Percentiles rank a stretch among this genome's conserved stretches.
These are phyloP conservation scores for Breynia disticha DNA, from an alignment of 441 rosid species.

Conservation along the genomic window DNA sequence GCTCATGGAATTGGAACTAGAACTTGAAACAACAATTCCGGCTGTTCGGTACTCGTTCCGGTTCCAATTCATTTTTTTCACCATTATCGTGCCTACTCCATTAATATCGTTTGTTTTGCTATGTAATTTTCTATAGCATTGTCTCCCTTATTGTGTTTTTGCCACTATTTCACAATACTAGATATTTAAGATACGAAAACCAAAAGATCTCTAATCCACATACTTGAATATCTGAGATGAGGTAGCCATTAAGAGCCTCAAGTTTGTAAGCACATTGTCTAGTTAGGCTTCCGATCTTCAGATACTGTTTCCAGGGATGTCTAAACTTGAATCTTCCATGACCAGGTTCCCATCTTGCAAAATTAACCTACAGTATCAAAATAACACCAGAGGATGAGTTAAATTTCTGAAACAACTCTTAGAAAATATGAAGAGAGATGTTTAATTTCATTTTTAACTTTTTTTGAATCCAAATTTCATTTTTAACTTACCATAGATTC, in stretches of 20 bases:
- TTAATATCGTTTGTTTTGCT: too few species aligned
- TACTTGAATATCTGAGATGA: constrained; percentile 26
- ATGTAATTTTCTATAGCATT: too few species aligned
- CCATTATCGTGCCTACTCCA: too few species aligned
- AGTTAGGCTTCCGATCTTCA: constrained; percentile 31
- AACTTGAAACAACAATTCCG: too few species aligned
- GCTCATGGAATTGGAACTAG: too few species aligned
- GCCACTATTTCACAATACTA: neutral
- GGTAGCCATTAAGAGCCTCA: constrained; percentile 37
- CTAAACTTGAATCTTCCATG: constrained; percentile 56
- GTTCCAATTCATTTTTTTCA: too few species aligned
- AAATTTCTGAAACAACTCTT: neutral
- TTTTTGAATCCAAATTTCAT: neutral
- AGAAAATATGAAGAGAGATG: neutral
- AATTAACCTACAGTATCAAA: constrained; percentile 37
- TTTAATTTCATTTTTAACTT: too few species aligned
- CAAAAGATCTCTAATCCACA: neutral
- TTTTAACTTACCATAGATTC: constrained; percentile 46
- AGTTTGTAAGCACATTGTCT: constrained; percentile 39
- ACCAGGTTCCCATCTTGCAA: constrained; percentile 72
- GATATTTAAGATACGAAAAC: too few species aligned
- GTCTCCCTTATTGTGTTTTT: too few species aligned
- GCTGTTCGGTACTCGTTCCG: too few species aligned
- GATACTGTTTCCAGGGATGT: constrained; percentile 69
- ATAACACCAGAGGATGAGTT: neutral